These are phyloP conservation scores for Incumbomyces delicatus DNA, from an alignment of 2,329 filamentous ascomycete species.

Conservation along the genomic window DNA sequence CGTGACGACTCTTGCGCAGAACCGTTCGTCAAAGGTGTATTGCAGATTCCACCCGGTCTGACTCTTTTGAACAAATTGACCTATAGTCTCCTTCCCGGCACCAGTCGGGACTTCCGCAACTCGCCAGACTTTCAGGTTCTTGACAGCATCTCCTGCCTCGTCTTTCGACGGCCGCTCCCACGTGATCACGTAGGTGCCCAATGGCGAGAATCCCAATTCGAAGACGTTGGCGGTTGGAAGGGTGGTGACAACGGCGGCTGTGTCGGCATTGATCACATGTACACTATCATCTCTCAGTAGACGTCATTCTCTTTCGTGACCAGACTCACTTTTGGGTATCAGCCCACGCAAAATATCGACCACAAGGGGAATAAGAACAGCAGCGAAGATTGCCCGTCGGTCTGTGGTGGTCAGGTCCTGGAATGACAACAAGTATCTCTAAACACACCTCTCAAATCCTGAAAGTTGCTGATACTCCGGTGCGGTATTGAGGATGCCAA, in stretches of 20 bases:
- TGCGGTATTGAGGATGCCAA: conserved; percentile 85
- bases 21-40: conserved; percentile 87
- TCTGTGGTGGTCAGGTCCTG: conserved; percentile 34
- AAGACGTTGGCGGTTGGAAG: conserved; percentile 77
- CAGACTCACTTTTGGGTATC: conserved; percentile 58
- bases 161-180: conserved; percentile 94
- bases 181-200: conserved; percentile 86
- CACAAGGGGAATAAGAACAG: conserved; percentile 90
- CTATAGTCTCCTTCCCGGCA: conserved; percentile 61
- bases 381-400: conserved; percentile 92
- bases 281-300: conserved; percentile 45
- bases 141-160: conserved; percentile 77
- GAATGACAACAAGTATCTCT: no score
- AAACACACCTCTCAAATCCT: conserved; percentile 56
- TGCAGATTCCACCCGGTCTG: conserved; percentile 96
- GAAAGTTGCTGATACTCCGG: conserved; percentile 77
- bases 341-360: conserved; percentile 92
- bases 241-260: conserved; percentile 62
- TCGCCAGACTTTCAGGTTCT: conserved; percentile 96
- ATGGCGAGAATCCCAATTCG: conserved; percentile 88
- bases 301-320: background rate
- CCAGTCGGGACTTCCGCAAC: conserved; percentile 59
- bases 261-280: conserved; percentile 70
- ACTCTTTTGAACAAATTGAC: conserved; percentile 88
- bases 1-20: conserved; percentile 85